Conservation (phyloP, 345 rosid genomes). For the Euphorbia pulcherrima region DNA sequence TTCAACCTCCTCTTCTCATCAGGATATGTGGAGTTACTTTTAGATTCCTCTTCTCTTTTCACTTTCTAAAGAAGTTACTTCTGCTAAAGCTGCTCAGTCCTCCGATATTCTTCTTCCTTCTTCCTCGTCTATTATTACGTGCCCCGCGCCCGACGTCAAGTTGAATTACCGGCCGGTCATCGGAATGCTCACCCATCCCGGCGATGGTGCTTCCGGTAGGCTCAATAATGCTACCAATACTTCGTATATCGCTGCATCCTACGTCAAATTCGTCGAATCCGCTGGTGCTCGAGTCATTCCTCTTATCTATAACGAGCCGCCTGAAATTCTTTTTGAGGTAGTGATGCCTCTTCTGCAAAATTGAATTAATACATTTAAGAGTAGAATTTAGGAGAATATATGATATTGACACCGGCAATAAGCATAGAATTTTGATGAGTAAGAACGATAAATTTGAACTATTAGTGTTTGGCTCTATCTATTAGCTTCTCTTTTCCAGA, state of each 20-base stretch:
- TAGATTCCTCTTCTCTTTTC: slow-evolving; percentile 45
- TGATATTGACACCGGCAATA: too few species aligned
- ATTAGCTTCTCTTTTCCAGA: background rate
- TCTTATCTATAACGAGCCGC: slow-evolving; percentile 68
- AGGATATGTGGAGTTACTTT: slow-evolving; percentile 45
- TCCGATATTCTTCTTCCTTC: slow-evolving; percentile 44
- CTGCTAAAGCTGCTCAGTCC: slow-evolving; percentile 32
- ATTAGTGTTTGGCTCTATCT: too few species aligned
- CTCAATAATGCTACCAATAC: slow-evolving; percentile 48
- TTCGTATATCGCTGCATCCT: slow-evolving; percentile 76
- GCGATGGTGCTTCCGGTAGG: slow-evolving; percentile 87
- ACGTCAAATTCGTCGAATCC: slow-evolving; percentile 82
- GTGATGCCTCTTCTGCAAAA: background rate
- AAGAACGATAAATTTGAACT: too few species aligned
- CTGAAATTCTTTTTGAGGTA: slow-evolving; percentile 61
- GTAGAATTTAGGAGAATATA: too few species aligned
- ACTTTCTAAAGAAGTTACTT: slow-evolving; percentile 41
- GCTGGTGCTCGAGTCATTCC: slow-evolving; percentile 94
- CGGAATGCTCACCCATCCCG: slow-evolving; percentile 78
- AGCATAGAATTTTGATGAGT: too few species aligned
- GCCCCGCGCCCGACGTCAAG: slow-evolving; percentile 45
- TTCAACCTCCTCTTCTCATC: slow-evolving; percentile 12
- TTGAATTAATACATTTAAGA: background rate
- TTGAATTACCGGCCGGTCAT: slow-evolving; percentile 77
- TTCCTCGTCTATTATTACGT: slow-evolving; percentile 25